Evolutionary conservation across 495 filamentous ascomycete genomes (phyloP).

Genomic region (Tuber microsphaerosporum): DNA sequence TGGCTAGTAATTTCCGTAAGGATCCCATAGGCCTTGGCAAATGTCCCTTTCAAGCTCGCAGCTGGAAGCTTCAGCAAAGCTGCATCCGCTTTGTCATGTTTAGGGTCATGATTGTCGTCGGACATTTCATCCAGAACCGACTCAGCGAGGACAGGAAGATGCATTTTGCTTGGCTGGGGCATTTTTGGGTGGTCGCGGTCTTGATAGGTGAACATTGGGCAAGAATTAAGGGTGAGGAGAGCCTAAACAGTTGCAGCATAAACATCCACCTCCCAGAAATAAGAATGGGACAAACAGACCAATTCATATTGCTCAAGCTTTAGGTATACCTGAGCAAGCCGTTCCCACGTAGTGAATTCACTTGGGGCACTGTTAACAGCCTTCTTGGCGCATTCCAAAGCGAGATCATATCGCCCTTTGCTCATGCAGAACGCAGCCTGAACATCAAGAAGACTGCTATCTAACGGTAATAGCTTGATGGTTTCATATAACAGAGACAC

Average conservation of each 20-base stretch:
- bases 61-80: slow-evolving; percentile 81
- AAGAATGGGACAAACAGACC: slow-evolving; percentile 9
- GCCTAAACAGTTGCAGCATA: slow-evolving; percentile 48
- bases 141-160: slow-evolving; percentile 78
- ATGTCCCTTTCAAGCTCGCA: slow-evolving; percentile 82
- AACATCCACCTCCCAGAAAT: background rate
- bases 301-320: slow-evolving; percentile 87
- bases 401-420: slow-evolving; percentile 79
- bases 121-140: slow-evolving; percentile 94
- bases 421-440: slow-evolving; percentile 87
- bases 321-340: slow-evolving; percentile 86
- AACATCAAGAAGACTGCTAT: slow-evolving; percentile 86
- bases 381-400: slow-evolving; percentile 85
- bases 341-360: slow-evolving; percentile 95
- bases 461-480: slow-evolving; percentile 85
- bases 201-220: slow-evolving; percentile 99
- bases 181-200: slow-evolving; percentile 92
- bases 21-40: slow-evolving; percentile 86
- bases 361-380: slow-evolving; percentile 90
- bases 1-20: slow-evolving; percentile 89
- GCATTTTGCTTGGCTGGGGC: slow-evolving; percentile 79
- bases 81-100: slow-evolving; percentile 78
- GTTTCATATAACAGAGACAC: slow-evolving; percentile 81
- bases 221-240: slow-evolving; percentile 92
- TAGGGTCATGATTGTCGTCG: slow-evolving; percentile 65